phyloP scores from a whole-genome alignment of 2,329 filamentous ascomycete species.

The Grosmannia huntii region DNA sequence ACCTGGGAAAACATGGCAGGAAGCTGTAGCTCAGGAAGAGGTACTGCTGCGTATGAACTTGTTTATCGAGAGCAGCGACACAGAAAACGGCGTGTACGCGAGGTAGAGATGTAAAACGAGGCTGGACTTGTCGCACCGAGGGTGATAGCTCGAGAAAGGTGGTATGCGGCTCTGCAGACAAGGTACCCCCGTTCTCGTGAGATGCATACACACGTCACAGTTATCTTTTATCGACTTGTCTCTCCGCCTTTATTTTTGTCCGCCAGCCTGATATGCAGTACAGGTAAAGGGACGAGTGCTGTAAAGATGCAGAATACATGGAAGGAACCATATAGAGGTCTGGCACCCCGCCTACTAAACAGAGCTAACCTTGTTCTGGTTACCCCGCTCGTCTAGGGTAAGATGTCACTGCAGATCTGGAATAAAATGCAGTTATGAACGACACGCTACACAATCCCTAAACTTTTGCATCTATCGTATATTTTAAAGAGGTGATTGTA shows the following conservation, averaged over 20 bases:
- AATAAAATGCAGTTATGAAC: neutral
- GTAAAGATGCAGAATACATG: neutral
- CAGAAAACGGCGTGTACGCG: neutral
- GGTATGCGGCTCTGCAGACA: neutral
- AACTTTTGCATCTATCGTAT: neutral
- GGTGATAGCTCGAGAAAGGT: neutral
- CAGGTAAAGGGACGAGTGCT: neutral
- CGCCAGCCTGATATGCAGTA: neutral
- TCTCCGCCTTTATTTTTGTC: neutral
- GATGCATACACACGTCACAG: neutral
- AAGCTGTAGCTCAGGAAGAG: neutral
- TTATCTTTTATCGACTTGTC: neutral
- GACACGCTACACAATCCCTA: neutral
- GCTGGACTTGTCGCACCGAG: too few species aligned
- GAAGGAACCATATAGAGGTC: neutral
- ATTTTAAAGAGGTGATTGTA: too few species aligned
- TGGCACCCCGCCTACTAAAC: neutral
- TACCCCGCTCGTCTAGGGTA: neutral
- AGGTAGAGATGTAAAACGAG: neutral
- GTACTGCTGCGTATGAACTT: neutral
- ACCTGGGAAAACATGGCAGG: slow-evolving; percentile 5
- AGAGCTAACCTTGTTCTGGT: neutral
- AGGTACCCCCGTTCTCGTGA: neutral
- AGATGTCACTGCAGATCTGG: neutral
- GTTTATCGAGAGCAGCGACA: neutral